Base-by-base conservation (phyloP, 495 filamentous ascomycete genomes). In the Bombardia bombarda region DNA sequence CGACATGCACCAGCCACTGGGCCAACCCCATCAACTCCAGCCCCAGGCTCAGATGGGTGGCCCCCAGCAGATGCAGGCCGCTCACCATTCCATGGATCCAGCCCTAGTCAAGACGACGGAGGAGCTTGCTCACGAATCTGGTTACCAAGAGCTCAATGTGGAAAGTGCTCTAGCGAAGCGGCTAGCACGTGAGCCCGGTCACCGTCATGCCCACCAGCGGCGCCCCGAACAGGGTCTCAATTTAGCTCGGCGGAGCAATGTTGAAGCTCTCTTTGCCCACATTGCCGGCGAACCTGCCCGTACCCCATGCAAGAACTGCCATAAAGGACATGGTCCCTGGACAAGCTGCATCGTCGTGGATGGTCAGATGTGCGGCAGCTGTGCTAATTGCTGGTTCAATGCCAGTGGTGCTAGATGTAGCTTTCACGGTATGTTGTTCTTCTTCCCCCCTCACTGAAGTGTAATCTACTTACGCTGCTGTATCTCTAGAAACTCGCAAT, bases 301-400 rank as follows among this genome's bases (percentile, higher is more conserved):
- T 0, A 52, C 64, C 3, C 68, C 64, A 7, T 73, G 69, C 35
- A 73, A 73, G 54, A 72, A 72, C 49, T 73, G 69, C 48, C 68
- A 70, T 50, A 73, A 73, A 44, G 69, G 69, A 16, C 68, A 73
- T 22, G 69, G 69, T 0, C 69, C 69, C 1, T 73, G 69, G 69
- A 66, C 55, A 1, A 61, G 50, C 13, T 73, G 69, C 43, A 55
- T 73, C 20, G 42, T 73, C 8, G 63, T 70, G 20, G 66, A 72
- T 20, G 69, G 69, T 7, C 68, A 73, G 50, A 70, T 73, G 67
- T 73, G 69, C 26, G 68, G 68, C 4, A 72, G 68, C 32, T 73
- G 69, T 37, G 66, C 69, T 30, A 73, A 73, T 42, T 73, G 69
- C 44, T 73, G 69, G 69, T 73, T 72, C 42, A 73, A 73, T 24